Evolutionary conservation across 1,284 basidiomycete genomes (phyloP).

Genomic region (Amylostereum areolatum): DNA sequence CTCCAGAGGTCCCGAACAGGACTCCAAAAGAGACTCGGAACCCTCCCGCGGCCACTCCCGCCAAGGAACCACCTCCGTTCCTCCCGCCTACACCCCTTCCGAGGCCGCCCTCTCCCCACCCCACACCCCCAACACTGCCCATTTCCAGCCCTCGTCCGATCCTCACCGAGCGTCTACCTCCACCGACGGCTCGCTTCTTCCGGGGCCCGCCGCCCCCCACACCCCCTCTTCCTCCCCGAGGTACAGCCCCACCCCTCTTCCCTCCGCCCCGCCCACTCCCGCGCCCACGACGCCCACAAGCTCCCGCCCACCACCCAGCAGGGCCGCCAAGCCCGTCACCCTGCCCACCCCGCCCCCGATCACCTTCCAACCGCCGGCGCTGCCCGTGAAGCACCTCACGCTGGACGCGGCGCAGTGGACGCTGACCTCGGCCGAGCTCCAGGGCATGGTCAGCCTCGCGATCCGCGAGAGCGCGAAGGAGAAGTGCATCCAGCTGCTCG

Average conservation of each 20-base stretch:
- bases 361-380: slow-evolving; percentile 26
- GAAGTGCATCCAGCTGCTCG: slow-evolving; percentile 53
- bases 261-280: not conserved
- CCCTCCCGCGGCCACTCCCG: not conserved
- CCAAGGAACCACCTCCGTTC: not conserved
- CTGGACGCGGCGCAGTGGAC: slow-evolving; percentile 75
- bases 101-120: not conserved
- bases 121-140: not conserved
- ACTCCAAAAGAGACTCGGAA: too few species aligned
- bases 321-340: not conserved
- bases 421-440: slow-evolving; percentile 61
- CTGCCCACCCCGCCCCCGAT: not conserved
- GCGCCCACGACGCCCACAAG: not conserved
- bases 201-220: not conserved
- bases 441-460: slow-evolving; percentile 65
- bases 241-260: not conserved
- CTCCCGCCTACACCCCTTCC: not conserved
- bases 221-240: not conserved
- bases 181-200: not conserved
- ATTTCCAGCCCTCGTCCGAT: not conserved
- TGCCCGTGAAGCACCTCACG: slow-evolving; percentile 61
- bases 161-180: not conserved
- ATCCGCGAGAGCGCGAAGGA: slow-evolving; percentile 67
- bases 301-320: not conserved
- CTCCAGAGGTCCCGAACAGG: too few species aligned